Evolutionary conservation across 148 eudicot genomes (phyloP).

Genomic region (Silene uniflora): DNA sequence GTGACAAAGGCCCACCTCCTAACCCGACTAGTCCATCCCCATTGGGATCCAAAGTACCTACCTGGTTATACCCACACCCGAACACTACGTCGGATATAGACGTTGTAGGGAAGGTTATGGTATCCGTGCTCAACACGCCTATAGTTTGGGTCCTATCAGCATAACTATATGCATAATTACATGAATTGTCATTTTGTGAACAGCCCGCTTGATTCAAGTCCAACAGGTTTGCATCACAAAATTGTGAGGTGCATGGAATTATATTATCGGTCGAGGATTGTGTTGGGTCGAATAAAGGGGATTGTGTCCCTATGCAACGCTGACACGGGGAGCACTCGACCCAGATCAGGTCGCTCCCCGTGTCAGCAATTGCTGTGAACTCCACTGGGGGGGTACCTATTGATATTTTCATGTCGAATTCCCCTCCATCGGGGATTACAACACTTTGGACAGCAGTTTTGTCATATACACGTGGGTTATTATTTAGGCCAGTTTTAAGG

Average conservation of each 20-base stretch:
- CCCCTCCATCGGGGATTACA: too few relatives aligned
- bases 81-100: neutral
- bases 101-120: slow-evolving; percentile 7
- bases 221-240: neutral
- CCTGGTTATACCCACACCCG: slow-evolving; percentile 27
- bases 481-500: too few relatives aligned
- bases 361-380: slow-evolving; percentile 25
- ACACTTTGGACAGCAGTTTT: neutral
- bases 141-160: slow-evolving; percentile 13
- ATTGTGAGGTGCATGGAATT: slow-evolving; percentile 15
- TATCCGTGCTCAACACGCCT: slow-evolving; percentile 16
- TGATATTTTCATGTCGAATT: too few relatives aligned
- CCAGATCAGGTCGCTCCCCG: slow-evolving; percentile 41
- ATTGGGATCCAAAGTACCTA: neutral
- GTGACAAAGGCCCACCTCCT: slow-evolving; percentile 26
- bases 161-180: neutral
- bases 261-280: slow-evolving; percentile 26
- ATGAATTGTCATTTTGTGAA: neutral
- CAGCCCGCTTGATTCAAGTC: neutral
- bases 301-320: slow-evolving; percentile 14
- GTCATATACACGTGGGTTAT: too few relatives aligned
- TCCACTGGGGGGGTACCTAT: slow-evolving; percentile 34
- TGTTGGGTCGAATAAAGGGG: slow-evolving; percentile 22
- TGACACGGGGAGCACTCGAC: slow-evolving; percentile 32
- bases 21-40: slow-evolving; percentile 40